Base-by-base conservation (phyloP, 2,329 filamentous ascomycete species). In the Aspergillus oerlinghausenensis region DNA sequence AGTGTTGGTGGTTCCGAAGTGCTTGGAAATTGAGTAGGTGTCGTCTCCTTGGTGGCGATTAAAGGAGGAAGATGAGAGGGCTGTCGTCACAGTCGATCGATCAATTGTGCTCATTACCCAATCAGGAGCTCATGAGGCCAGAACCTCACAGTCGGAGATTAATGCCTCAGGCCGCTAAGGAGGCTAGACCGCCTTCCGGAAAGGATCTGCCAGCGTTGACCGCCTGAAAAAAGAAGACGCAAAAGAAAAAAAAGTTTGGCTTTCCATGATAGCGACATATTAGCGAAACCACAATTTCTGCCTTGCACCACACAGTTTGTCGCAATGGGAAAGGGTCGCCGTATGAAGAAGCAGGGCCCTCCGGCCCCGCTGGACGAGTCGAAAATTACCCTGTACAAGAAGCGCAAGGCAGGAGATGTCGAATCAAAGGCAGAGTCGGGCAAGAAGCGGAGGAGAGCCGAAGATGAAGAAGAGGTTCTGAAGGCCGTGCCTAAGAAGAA, bases 301-400 rank as follows among this genome's bases (percentile, higher is more conserved):
- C 42, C 49, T 23, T 35, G 43, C 57, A 57, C 57, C 55, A 63
- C 28, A 58, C 47, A 21, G 14, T 23, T 23, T 58, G 49, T 72
- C 72, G 85, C 73, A 70, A 96, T 96, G 92, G 92, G 91, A 80
- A 84, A 86, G 60, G 90, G 92, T 74, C 89, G 92, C 73, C 90
- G 92, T 68, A 95, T 97, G 88, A 90, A 92, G 75, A 97, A 97
- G 79, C 94, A 97, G 83, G 93, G 92, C 55, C 82, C 88, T 63
- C 94, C 94, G 54, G 84, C 88, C 69, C 82, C 88, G 63, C 83
- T 97, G 63, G 90, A 94, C 63, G 90, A 96, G 65, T 79, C 75
- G 21, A 78, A 76, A 71, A 84, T 86, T 63, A 85, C 74, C 42
- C 66, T 71, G 26, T 73, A 63, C 69, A 91, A 87, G 70, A 97